Evolutionary conservation across 108 stramenopile genomes (phyloP), one percentile per base, ranked within the genome.

Genomic region (Skeletonema marinoi): DNA sequence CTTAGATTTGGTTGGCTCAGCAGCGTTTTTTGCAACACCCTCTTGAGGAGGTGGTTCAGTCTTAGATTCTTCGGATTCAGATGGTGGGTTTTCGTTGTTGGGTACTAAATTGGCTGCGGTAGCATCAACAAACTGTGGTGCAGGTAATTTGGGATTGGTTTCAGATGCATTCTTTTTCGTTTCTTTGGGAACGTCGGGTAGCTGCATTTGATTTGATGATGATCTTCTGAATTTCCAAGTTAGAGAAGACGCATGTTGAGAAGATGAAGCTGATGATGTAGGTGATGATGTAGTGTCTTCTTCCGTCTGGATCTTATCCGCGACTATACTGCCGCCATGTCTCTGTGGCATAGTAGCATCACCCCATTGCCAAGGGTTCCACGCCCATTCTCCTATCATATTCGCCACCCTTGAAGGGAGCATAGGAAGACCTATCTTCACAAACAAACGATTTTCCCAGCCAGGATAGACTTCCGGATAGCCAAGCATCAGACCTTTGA

Each of bases 401-500:
- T 75, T 84, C 17, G 90, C 82, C 16, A 92, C 9, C 46, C 94
- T 73, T 21, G 85, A 85, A 21, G 93, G 91, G 32, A 92, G 68
- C 42, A 90, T 77, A 10, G 94, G 94, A 29, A 81, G 48, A 2
- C 88, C 7, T 12, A 91, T 60, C 67, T 89, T 89, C 3, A 85
- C 75, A 75, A 95, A 92, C 2, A 74, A 60, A 19, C 84, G 82
- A 70, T 95, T 95, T 44, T 89, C 84, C 90, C 86, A 91, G 1
- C 94, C 94, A 13, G 90, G 90, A 51, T 85, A 78, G 3, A 86
- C 81, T 60, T 93, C 90, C 1, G 88, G 83, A 54, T 95, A 90
- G 7, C 94, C 94, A 19, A 75, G 74, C 54, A 95, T 81, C 54
- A 92, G 61, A 32, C 89, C 90, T 54, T 88, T 83, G 32, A 95